Evolutionary conservation across 257 asterid genomes (phyloP).

Genomic region (Verbascum thapsus): DNA sequence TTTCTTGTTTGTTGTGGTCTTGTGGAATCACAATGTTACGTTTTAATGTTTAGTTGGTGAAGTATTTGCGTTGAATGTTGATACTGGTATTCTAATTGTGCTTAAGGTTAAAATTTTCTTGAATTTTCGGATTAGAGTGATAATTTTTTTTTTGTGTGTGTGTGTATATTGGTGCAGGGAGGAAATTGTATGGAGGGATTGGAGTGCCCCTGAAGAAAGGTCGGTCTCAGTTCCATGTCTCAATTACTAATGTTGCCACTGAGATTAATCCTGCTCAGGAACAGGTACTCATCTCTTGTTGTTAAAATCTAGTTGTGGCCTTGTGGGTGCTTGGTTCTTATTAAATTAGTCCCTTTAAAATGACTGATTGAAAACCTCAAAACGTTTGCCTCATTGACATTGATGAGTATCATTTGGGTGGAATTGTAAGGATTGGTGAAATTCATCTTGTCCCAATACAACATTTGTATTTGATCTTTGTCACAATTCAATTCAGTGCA

Average conservation of each 20-base stretch:
- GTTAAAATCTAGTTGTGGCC: neutral
- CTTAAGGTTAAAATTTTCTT: constrained; percentile 11
- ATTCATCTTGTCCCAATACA: neutral
- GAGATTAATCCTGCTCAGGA: constrained; percentile 63
- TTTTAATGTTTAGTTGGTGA: constrained; percentile 6
- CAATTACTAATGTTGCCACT: constrained; percentile 76
- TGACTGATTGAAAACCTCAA: constrained; percentile 2
- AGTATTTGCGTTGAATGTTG: neutral
- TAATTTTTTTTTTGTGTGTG: constrained; percentile 7
- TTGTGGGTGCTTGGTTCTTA: neutral
- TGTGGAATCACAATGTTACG: constrained; percentile 17
- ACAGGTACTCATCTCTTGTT: constrained; percentile 41
- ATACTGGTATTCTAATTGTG: neutral
- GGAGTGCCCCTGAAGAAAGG: constrained; percentile 53
- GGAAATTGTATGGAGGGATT: constrained; percentile 62
- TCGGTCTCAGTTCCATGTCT: constrained; percentile 52
- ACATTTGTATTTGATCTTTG: neutral
- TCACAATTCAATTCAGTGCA: neutral
- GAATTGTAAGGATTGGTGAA: constrained; percentile 4
- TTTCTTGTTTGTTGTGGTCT: constrained; percentile 2
- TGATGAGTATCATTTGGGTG: neutral
- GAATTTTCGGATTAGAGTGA: neutral
- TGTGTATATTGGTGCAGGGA: constrained; percentile 33
- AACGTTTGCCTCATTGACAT: neutral
- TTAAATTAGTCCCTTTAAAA: neutral